Conservation (phyloP, 169 alveolate species). For the Plasmodium fragile region DNA sequence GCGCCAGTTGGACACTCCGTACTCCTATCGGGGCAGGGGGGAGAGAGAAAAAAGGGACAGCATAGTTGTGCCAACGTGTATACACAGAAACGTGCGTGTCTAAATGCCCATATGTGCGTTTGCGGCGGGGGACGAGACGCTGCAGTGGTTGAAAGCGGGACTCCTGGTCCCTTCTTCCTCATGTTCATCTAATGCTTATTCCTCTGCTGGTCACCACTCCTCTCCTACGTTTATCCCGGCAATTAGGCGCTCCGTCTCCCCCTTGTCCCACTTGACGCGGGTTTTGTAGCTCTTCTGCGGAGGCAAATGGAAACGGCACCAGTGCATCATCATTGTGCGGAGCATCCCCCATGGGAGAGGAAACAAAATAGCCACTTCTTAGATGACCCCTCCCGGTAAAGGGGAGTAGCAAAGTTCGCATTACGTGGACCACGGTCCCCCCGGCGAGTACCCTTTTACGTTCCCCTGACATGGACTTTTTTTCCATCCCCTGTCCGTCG, state of each 20-base stretch:
- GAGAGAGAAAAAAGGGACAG: neutral
- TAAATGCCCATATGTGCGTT: neutral
- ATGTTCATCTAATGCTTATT: neutral
- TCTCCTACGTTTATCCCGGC: slow-evolving; percentile 33
- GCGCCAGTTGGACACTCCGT: slow-evolving; percentile 47
- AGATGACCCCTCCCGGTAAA: neutral
- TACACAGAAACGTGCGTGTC: neutral
- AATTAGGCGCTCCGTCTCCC: slow-evolving; percentile 21
- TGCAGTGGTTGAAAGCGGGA: too few species aligned
- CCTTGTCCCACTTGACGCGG: slow-evolving; percentile 23
- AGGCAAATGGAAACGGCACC: neutral
- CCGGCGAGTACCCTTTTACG: neutral
- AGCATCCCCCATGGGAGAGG: neutral
- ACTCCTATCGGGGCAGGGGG: neutral
- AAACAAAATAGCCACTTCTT: too few species aligned
- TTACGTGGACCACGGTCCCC: neutral
- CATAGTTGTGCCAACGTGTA: neutral
- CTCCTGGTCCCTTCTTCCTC: too few species aligned
- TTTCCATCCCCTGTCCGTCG: neutral
- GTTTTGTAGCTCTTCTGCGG: slow-evolving; percentile 23
- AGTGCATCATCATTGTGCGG: neutral
- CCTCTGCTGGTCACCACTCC: neutral
- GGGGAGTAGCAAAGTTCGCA: neutral
- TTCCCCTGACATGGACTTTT: neutral
- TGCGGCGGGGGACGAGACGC: too few species aligned